Conservation (phyloP, 192 early-diverging fungal species). For the Podila clonocystis region DNA sequence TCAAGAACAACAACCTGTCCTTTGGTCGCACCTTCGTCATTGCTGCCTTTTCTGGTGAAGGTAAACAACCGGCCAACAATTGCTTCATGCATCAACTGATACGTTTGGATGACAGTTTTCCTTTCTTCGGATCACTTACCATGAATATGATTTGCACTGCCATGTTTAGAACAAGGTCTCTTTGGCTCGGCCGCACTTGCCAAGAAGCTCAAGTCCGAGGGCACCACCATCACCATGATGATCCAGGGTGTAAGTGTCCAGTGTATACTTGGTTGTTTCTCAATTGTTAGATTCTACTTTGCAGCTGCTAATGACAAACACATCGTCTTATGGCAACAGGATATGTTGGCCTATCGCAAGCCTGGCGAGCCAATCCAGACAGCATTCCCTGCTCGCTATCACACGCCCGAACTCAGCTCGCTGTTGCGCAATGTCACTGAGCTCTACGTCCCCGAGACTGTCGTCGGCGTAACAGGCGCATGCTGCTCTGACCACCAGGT, state of each 20-base stretch:
- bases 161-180: slow-evolving; percentile 49
- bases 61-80: neutral
- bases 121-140: neutral
- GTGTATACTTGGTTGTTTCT: no score
- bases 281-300: no score
- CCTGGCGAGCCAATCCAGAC: slow-evolving; percentile 56
- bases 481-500: slow-evolving; percentile 59
- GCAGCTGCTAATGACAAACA: neutral
- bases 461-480: slow-evolving; percentile 47
- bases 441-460: slow-evolving; percentile 51
- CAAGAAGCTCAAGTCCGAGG: slow-evolving; percentile 30
- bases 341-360: slow-evolving; percentile 57
- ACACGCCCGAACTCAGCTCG: slow-evolving; percentile 43
- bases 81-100: neutral
- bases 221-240: slow-evolving; percentile 51
- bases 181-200: slow-evolving; percentile 54
- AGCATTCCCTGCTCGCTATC: slow-evolving; percentile 53
- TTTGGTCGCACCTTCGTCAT: slow-evolving; percentile 53
- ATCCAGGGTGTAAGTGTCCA: slow-evolving; percentile 48
- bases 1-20: slow-evolving; percentile 41
- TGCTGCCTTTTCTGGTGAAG: slow-evolving; percentile 54
- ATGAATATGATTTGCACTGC: neutral
- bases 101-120: neutral
- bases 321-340: slow-evolving; percentile 5
- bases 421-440: slow-evolving; percentile 50